Conservation (phyloP, 2,329 filamentous ascomycete genomes). For the Apiospora rasikravindrae region DNA sequence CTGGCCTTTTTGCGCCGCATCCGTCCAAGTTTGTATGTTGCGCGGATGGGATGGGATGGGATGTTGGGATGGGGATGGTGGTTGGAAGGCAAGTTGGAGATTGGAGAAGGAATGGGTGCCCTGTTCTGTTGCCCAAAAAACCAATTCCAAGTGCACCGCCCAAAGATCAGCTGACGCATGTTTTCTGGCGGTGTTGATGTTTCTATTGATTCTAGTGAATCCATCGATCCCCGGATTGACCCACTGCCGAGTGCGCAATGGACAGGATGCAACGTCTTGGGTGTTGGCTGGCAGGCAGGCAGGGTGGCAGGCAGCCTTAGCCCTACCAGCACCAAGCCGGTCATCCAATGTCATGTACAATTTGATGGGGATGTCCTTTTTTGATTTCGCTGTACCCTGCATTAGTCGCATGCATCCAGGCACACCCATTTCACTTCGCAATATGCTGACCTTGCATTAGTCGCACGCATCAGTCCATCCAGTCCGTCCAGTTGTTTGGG, state of each 20-base stretch:
- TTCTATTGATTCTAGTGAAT: neutral
- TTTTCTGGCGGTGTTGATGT: neutral
- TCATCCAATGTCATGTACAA: neutral
- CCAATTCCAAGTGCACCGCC: neutral
- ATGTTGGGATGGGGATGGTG: neutral
- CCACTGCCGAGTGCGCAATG: constrained; percentile 6
- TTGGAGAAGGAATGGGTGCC: constrained; percentile 3
- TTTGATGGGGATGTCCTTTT: neutral
- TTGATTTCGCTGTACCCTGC: constrained; percentile 13
- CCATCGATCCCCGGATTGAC: neutral
- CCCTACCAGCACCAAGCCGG: constrained; percentile 5
- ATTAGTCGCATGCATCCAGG: constrained; percentile 23
- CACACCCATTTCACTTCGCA: constrained; percentile 25
- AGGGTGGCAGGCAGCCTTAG: constrained; percentile 6
- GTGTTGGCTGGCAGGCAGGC: constrained; percentile 10
- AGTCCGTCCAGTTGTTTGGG: constrained; percentile 80
- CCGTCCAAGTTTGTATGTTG: neutral
- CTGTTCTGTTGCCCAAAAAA: neutral
- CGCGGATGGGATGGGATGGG: neutral
- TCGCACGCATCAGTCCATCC: constrained; percentile 64
- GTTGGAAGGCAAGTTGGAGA: neutral
- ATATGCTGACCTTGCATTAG: constrained; percentile 46
- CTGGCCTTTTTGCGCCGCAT: neutral
- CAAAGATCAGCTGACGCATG: constrained; percentile 4
- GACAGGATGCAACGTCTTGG: constrained; percentile 5